Evolutionary conservation across 2,329 filamentous ascomycete species (phyloP), one percentile per base, ranked within the genome.

Genomic region (Gaeumannomyces sp.): DNA sequence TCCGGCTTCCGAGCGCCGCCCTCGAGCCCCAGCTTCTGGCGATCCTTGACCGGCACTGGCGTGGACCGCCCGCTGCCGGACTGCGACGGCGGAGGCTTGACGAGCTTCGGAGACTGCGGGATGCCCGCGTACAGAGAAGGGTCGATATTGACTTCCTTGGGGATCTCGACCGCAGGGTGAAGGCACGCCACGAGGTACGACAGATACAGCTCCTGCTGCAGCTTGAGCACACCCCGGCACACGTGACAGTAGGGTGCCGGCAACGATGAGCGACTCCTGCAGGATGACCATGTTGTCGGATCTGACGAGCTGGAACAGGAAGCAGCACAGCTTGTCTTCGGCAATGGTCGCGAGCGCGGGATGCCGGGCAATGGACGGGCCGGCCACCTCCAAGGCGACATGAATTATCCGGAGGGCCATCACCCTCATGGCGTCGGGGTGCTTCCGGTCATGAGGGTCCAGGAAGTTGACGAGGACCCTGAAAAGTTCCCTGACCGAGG

Each of bases 321-420:
- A 92, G 67, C 92, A 90, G 74, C 96, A 99, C 29, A 99, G 81
- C 29, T 93, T 92, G 75, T 99, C 94, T 75, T 97, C 93, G 0
- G 95, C 95, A 65, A 99, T 85, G 5, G 85, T 87, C 14, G 94
- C 93, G 63, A 99, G 80, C 65, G 90, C 92, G 7, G 94, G 93
- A 74, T 99, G 95, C 68, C 91, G 90, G 61, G 93, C 92, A 73
- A 99, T 97, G 10, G 93, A 96, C 4, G 95, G 94, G 0, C 95
- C 95, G 1, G 95, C 93, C 65, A 99, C 94, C 77, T 99, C 95
- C 28, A 99, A 84, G 1, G 95, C 95, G 59, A 99, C 95, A 75
- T 99, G 95, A 64, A 99, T 95, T 68, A 99, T 98, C 59, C 95
- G 88, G 69, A 99, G 79, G 25, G 95, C 95, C 93, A 99, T 99